Evolutionary conservation across 805 yeast genomes (phyloP).

Genomic region (Nakazawaea ishiwadae): DNA sequence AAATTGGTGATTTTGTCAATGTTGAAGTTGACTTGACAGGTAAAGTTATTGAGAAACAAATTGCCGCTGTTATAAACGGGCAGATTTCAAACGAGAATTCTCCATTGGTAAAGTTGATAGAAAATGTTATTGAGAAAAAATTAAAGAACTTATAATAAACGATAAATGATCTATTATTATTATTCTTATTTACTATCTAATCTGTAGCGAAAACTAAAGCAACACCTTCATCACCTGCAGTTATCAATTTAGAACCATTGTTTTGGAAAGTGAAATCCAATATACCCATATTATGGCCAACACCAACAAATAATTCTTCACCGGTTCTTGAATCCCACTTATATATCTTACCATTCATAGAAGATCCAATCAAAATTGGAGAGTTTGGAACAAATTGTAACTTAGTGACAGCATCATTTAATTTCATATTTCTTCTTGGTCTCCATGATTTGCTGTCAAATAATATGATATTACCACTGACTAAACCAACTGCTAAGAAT

Average conservation of each 20-base stretch:
- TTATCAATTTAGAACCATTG: conserved; percentile 63
- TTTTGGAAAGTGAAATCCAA: conserved; percentile 74
- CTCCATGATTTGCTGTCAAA: conserved; percentile 87
- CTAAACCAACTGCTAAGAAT: conserved; percentile 82
- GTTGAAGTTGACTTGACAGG: conserved; percentile 96
- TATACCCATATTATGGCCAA: conserved; percentile 93
- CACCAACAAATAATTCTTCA: conserved; percentile 67
- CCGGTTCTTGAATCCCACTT: conserved; percentile 91
- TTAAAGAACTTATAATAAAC: conserved; percentile 18
- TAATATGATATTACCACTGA: conserved; percentile 78
- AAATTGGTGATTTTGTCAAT: conserved; percentile 64
- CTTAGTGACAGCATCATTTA: conserved; percentile 84
- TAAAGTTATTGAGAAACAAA: conserved; percentile 85
- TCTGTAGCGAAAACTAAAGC: conserved; percentile 57
- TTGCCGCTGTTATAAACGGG: conserved; percentile 48
- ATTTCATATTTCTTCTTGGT: conserved; percentile 62
- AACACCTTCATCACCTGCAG: conserved; percentile 98
- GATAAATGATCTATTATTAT: conserved; percentile 6
- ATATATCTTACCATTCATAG: conserved; percentile 82
- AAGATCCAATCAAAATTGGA: conserved; percentile 57
- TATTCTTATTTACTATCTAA: not conserved
- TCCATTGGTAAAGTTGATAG: conserved; percentile 45
- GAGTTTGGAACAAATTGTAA: conserved; percentile 54
- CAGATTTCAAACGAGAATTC: conserved; percentile 48
- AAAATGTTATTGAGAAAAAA: conserved; percentile 41